Base-by-base conservation (phyloP, 108 stramenopile genomes). In the Licmophora abbreviata region DNA sequence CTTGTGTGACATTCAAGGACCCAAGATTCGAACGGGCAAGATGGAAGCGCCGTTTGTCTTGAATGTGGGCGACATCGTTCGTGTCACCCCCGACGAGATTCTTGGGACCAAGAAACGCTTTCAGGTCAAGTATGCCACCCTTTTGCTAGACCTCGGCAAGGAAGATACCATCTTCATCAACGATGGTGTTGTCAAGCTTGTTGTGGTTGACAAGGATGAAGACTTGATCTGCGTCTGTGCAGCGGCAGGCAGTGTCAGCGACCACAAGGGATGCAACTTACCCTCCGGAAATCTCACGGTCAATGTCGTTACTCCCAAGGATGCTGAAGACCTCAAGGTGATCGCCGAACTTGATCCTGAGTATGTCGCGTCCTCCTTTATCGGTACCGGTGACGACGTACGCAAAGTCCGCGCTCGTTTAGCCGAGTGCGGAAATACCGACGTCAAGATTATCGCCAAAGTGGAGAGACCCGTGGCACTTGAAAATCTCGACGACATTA, bases 211-310 rank as follows among this genome's bases (percentile, higher is more conserved):
- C 17, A 65, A 71, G 0, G 51, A 60, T 11, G 68, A 81, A 21
- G 70, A 60, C 4, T 59, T 69, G 11, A 64, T 93, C 30, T 72
- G 80, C 44, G n/a, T n/a, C n/a, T n/a, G n/a, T n/a, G n/a, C n/a
- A 33, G 23, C 22, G 17, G 15, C 55, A n/a, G 57, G 58, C n/a
- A 51, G 60, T 38, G 76, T 77, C 57, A 76, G 73, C 30, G 82
- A 85, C 69, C 43, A 74, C 32, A 83, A 83, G 68, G 81, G 81
- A 68, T 69, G 83, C 64, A 83, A 81, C 51, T 58, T 87, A 12
- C 85, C 85, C 26, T 81, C 81, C 14, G 68, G 69, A 32, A 29
- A 57, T 15, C 65, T 86, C 0, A 76, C 74, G 54, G 59, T 86
- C 18, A 80, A 80, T 17, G 68, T 74, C 25, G 34, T 85, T 30